Evolutionary conservation across 257 asterid species (phyloP), one percentile per base, ranked within the genome.

Genomic region (Ligustrum vulgare): DNA sequence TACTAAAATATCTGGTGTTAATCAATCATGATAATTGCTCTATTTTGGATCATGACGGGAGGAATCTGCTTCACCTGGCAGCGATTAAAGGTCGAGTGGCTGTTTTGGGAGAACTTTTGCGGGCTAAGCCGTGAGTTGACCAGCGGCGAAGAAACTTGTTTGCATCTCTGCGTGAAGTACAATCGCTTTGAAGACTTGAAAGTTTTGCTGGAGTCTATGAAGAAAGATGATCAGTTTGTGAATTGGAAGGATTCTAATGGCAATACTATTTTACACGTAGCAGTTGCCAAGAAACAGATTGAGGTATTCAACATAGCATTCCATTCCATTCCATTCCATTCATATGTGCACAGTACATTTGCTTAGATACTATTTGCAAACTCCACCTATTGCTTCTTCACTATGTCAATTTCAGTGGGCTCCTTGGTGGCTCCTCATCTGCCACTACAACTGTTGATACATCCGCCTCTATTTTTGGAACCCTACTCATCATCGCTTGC

Each of bases 201-300:
- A 75, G 33, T 47, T 69, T n/a, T 80, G 20, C 18, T 80, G 73
- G 71, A 72, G 33, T 41, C 13, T 33, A 25, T 63, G 28, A 70
- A 58, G 76, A 70, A 74, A 39, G 86, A 79, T 65, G 72, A 67
- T 67, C 77, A 74, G 47, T 70, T 82, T 34, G 72, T 79, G 60
- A 69, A 73, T 66, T 73, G 82, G 78, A 83, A 79, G 72, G 86
- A 79, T 77, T 35, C 32, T 28, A 23, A 70, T 37, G 86, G 86
- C 1, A 79, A 77, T 18, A 69, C 84, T n/a, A 72, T 73, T 16
- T 37, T 82, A 22, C 86, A 82, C 51, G 74, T 75, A 23, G 80
- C 86, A 2, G 83, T 82, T 71, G 86, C 80, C 65, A 67, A 75
- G 34, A 78, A 82, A 64, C 86, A 79, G 64, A 63, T 82, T 69